phyloP scores from a whole-genome alignment of 169 alveolate genomes.

The Eimeria acervulina region DNA sequence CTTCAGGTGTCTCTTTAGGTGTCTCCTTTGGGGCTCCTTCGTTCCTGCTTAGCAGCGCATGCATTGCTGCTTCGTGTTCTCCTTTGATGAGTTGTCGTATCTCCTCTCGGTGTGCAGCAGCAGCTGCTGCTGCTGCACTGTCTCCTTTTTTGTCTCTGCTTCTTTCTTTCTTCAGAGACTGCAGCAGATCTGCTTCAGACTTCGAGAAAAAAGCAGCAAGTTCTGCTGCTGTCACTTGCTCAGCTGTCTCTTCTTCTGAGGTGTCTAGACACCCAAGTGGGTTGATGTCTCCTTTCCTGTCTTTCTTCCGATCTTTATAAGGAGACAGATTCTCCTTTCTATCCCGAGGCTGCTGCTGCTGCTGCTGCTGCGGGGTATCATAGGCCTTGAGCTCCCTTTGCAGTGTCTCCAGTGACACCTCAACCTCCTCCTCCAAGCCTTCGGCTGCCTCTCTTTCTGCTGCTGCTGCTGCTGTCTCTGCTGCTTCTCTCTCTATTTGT shows the following conservation, averaged over 20 bases:
- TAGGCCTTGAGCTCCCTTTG: neutral
- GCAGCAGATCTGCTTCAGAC: constrained; percentile 12
- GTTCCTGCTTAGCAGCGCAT: neutral
- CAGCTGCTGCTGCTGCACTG: constrained; percentile 10
- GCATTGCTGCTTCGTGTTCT: neutral
- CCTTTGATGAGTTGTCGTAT: neutral
- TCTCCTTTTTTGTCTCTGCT: neutral
- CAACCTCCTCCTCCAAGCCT: neutral
- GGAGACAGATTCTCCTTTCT: too few species aligned
- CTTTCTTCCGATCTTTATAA: neutral
- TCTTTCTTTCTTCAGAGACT: neutral
- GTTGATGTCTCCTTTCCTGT: neutral
- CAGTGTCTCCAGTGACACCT: constrained; percentile 17
- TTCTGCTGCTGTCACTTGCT: neutral
- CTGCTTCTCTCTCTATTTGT: too few species aligned
- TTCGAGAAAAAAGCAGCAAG: neutral
- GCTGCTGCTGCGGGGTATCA: neutral
- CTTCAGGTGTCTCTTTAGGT: neutral
- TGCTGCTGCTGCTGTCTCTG: constrained; percentile 28
- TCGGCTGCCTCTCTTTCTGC: neutral
- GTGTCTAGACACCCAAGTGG: neutral
- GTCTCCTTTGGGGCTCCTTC: too few species aligned
- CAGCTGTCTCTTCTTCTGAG: neutral
- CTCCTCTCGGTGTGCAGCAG: constrained; percentile 23
- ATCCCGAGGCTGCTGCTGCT: too few species aligned